Evolutionary conservation across 176 grass and related monocot species (phyloP), one percentile per base, ranked within the genome.

Genomic region (Phoenix dactylifera): DNA sequence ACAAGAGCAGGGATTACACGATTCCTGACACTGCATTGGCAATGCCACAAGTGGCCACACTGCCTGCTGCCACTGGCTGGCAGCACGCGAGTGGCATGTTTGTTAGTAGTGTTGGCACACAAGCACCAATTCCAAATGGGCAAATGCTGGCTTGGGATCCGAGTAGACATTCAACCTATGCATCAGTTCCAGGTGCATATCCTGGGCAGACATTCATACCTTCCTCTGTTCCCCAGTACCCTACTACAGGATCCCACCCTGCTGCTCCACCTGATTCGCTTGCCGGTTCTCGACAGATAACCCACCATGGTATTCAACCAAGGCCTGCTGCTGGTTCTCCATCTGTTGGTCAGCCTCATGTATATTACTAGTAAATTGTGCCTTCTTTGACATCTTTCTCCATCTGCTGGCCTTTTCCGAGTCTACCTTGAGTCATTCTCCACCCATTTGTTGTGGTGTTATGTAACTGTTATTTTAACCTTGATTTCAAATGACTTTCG

Each of bases 1-100:
- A 98, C 66, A 92, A 86, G 80, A 92, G 94, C 85, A 98, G 85
- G 68, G 94, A 98, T 71, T 98, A 93, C 76, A 98, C 94, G 18
- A 72, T 88, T 50, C 71, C 88, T 22, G 66, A 85, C 49, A 65
- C 77, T 35, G 57, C 71, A 71, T 58, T 65, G 49, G 80, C 60
- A 44, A 60, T 68, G 24, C 84, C 70, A 0, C 87, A 87, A 72
- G 17, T 81, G 52, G 67, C 81, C 59, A 24, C 64, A 53, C 59
- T 61, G 30, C 30, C 59, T 26, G 79, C 72, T 55, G 64, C 75
- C 55, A 59, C 59, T 35, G 71, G 82, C 52, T 89, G 85, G 81
- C 84, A 83, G 78, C 93, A 74, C 18, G 71, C 66, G 51, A 52
- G 53, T 20, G 60, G 76, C 25, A 59, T 55, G 58, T 80, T 75